A percentile compares a stretch with the other conserved stretches of the same genome.
Conservation (phyloP, 78 protist species). For the Dictyostelium brefeldianum region DNA sequence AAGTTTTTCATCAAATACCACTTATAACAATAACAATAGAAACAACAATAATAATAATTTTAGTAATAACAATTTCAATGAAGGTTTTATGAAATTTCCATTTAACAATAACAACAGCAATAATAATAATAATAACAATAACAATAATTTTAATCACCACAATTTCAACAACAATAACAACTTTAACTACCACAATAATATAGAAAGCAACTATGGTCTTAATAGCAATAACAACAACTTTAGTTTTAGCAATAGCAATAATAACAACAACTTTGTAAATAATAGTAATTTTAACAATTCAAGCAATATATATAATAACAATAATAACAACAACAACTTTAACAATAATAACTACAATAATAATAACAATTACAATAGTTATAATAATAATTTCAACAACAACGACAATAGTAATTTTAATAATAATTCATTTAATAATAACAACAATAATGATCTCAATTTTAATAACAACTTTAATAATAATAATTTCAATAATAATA, state of each 20-base stretch:
- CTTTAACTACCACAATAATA: no score
- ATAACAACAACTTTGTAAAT: no score
- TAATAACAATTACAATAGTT: not conserved
- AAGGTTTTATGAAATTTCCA: no score
- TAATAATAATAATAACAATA: not conserved
- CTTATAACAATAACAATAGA: not conserved
- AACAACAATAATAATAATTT: not conserved
- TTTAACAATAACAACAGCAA: no score
- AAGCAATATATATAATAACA: not conserved
- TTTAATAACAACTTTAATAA: not conserved
- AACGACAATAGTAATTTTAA: not conserved
- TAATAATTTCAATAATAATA: not conserved
- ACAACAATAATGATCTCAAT: not conserved
- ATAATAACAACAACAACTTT: not conserved
- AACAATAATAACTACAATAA: not conserved
- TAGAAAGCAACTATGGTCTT: no score
- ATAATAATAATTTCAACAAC: not conserved
- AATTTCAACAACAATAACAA: not conserved
- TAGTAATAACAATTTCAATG: no score
- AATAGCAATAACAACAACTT: no score
- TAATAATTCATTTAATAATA: not conserved
- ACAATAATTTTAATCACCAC: not conserved
- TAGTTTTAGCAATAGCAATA: no score
- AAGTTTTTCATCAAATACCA: not conserved
- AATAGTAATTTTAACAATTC: no score